phyloP scores from a whole-genome alignment of 1,284 basidiomycete species.

The Ustanciosporium gigantosporum region DNA sequence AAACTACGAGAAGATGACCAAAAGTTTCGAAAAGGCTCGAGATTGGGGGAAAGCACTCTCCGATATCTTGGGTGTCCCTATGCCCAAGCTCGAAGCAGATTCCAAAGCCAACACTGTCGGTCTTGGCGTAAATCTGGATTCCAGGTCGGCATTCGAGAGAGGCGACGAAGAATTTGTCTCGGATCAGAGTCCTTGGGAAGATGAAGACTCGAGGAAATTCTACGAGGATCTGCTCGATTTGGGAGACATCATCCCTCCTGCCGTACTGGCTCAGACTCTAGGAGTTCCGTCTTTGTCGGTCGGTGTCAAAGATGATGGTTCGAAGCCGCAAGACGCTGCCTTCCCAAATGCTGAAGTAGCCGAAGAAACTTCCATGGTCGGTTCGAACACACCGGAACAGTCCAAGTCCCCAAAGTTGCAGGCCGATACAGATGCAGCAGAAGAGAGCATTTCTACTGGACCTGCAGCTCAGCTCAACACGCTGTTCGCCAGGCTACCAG shows the following conservation, averaged over 20 bases:
- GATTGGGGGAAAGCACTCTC: constrained; percentile 67
- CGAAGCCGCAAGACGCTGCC: neutral
- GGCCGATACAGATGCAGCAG: constrained; percentile 9
- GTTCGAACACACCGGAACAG: constrained; percentile 7
- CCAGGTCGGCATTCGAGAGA: constrained; percentile 61
- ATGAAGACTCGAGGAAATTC: constrained; percentile 92
- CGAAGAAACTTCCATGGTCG: neutral
- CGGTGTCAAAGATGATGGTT: constrained; percentile 66
- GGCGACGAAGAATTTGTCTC: constrained; percentile 60
- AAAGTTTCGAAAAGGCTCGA: constrained; percentile 82
- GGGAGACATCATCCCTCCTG: constrained; percentile 84
- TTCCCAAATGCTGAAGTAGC: neutral
- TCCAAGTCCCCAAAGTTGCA: neutral
- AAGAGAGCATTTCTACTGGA: constrained; percentile 67
- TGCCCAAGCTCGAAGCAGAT: constrained; percentile 80
- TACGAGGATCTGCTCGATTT: constrained; percentile 92
- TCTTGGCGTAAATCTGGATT: constrained; percentile 64
- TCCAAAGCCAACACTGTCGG: constrained; percentile 64
- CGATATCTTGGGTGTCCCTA: constrained; percentile 78
- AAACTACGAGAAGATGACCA: constrained; percentile 96
- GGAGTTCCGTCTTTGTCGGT: neutral
- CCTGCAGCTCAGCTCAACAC: constrained; percentile 89
- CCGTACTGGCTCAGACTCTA: constrained; percentile 70
- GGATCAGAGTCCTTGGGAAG: constrained; percentile 84
- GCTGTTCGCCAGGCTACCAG: constrained; percentile 87